Evolutionary conservation across 2,329 filamentous ascomycete species (phyloP).

Genomic region (Exophiala dermatitidis): DNA sequence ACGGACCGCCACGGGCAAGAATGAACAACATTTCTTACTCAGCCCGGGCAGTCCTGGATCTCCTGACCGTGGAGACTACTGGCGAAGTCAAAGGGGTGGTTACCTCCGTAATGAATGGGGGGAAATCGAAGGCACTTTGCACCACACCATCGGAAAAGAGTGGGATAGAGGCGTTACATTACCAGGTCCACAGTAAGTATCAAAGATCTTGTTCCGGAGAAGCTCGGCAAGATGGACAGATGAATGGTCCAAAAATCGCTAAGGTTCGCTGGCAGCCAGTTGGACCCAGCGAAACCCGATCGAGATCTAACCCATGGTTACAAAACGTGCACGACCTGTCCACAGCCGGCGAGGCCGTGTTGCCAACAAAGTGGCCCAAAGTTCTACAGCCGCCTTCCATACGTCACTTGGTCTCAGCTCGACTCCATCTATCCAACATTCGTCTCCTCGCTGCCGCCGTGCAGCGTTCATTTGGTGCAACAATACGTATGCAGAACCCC

Average conservation of each 20-base stretch:
- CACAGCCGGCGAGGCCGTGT: background rate
- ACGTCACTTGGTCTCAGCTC: conserved; percentile 7
- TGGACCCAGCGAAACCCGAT: background rate
- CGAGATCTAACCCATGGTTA: background rate
- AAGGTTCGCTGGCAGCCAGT: background rate
- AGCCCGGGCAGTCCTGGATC: background rate
- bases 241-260: background rate
- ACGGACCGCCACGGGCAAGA: conserved; percentile 1
- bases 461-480: background rate
- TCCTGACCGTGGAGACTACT: background rate
- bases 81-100: background rate
- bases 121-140: too few relatives aligned
- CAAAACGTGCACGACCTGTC: background rate
- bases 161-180: background rate
- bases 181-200: background rate
- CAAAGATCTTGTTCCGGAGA: background rate
- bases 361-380: background rate
- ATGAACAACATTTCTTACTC: background rate
- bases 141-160: background rate
- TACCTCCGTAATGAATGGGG: too few relatives aligned
- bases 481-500: background rate
- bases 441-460: background rate
- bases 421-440: background rate
- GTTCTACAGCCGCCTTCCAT: background rate
- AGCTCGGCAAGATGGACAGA: background rate